These are phyloP conservation scores for Diaporthe australafricana DNA, from an alignment of 2,329 filamentous ascomycete species.

Conservation along the genomic window DNA sequence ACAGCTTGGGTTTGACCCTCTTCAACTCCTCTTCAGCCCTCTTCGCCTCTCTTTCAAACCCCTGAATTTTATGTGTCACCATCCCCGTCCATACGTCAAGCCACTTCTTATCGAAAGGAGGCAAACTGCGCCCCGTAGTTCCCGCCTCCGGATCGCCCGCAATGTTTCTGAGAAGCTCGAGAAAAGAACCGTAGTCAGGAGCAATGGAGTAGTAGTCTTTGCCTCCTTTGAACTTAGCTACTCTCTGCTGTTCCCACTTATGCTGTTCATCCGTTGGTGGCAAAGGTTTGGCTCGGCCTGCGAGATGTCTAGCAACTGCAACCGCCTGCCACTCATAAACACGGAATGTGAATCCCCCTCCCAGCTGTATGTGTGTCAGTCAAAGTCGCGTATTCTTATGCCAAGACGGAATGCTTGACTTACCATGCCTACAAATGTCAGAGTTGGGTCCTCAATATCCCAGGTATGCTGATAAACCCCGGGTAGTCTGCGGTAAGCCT, in stretches of 20 bases:
- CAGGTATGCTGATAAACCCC: slow-evolving; percentile 52
- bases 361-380: slow-evolving; percentile 41
- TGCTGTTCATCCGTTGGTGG: background rate
- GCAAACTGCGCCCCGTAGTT: slow-evolving; percentile 52
- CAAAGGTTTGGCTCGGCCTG: slow-evolving; percentile 42
- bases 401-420: slow-evolving; percentile 25
- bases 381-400: background rate
- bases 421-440: slow-evolving; percentile 51
- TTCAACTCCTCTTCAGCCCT: slow-evolving; percentile 43
- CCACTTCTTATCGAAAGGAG: slow-evolving; percentile 55
- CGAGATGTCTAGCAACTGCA: slow-evolving; percentile 49
- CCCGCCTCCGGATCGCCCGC: slow-evolving; percentile 54
- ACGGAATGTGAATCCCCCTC: slow-evolving; percentile 51
- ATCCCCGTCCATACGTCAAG: slow-evolving; percentile 47
- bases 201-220: slow-evolving; percentile 49
- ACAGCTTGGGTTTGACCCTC: slow-evolving; percentile 40
- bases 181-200: slow-evolving; percentile 52
- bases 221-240: slow-evolving; percentile 45
- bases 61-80: slow-evolving; percentile 44
- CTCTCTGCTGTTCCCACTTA: slow-evolving; percentile 47
- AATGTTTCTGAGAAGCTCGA: slow-evolving; percentile 52
- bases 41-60: slow-evolving; percentile 45
- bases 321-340: slow-evolving; percentile 54
- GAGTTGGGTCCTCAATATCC: slow-evolving; percentile 49
- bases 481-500: slow-evolving; percentile 46